Conservation (phyloP, 2,329 filamentous ascomycete genomes). For the Fusarium pseudograminearum region DNA sequence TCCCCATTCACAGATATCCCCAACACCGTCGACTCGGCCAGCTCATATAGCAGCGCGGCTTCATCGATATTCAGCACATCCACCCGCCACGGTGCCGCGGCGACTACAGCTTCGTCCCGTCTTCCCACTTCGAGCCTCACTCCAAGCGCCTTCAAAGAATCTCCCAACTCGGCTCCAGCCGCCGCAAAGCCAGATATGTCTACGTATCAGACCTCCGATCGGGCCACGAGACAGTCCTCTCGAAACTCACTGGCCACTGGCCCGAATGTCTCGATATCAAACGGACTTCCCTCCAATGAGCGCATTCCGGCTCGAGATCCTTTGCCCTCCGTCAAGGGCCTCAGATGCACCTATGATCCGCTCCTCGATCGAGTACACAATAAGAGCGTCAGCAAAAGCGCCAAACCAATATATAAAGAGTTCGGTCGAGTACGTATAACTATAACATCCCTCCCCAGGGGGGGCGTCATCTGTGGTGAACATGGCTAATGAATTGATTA, state of each 20-base stretch:
- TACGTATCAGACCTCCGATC: slow-evolving; percentile 62
- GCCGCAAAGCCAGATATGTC: slow-evolving; percentile 67
- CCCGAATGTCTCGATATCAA: slow-evolving; percentile 52
- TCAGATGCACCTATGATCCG: slow-evolving; percentile 72
- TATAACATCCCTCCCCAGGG: slow-evolving; percentile 58
- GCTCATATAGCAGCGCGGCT: slow-evolving; percentile 76
- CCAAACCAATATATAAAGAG: slow-evolving; percentile 72
- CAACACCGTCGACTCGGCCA: slow-evolving; percentile 78
- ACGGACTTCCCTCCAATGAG: slow-evolving; percentile 51
- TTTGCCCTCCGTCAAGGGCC: slow-evolving; percentile 64
- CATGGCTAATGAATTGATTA: slow-evolving; percentile 72
- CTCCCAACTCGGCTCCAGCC: slow-evolving; percentile 62
- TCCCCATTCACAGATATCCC: slow-evolving; percentile 73
- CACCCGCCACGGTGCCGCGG: slow-evolving; percentile 57
- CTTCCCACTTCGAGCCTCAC: slow-evolving; percentile 60
- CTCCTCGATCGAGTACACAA: slow-evolving; percentile 63
- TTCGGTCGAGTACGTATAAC: slow-evolving; percentile 74
- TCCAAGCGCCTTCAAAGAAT: slow-evolving; percentile 65
- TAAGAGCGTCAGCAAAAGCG: slow-evolving; percentile 65
- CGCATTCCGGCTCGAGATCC: slow-evolving; percentile 70
- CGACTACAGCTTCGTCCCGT: slow-evolving; percentile 55
- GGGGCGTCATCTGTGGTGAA: slow-evolving; percentile 71
- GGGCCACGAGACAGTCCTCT: slow-evolving; percentile 45
- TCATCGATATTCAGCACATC: slow-evolving; percentile 77
- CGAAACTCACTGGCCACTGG: slow-evolving; percentile 48